A percentile compares a stretch with the other conserved stretches of the same genome.
Conservation (phyloP, 208 protist genomes). For the Wallacemonas collosoma region DNA sequence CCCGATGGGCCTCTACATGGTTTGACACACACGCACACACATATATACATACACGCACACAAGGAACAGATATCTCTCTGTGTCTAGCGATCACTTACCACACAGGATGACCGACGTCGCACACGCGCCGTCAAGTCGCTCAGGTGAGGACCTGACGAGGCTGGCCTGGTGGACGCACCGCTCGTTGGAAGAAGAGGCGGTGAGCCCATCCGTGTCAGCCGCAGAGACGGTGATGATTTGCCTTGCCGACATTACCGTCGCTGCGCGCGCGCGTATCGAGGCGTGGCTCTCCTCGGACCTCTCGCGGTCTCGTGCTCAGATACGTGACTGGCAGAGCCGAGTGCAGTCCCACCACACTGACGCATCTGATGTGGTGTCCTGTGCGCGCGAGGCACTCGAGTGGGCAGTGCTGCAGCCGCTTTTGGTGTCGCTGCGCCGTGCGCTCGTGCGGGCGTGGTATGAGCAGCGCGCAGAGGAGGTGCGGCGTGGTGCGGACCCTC, state of each 20-base stretch:
- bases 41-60: too few species aligned
- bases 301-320: background rate
- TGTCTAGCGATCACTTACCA: too few species aligned
- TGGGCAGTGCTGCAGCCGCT: conserved; percentile 18
- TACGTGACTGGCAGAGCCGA: background rate
- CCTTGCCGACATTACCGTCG: conserved; percentile 17
- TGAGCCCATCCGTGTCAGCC: conserved; percentile 36
- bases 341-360: too few species aligned
- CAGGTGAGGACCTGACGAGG: background rate
- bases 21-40: too few species aligned
- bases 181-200: conserved; percentile 43
- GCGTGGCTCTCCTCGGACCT: background rate
- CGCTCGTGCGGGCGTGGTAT: conserved; percentile 37
- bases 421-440: conserved; percentile 32
- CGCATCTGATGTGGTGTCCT: background rate
- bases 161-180: conserved; percentile 65
- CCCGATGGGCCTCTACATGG: too few species aligned
- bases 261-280: background rate
- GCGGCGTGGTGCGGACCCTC: conserved; percentile 17
- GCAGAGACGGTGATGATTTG: conserved; percentile 31
- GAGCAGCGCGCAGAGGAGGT: conserved; percentile 40
- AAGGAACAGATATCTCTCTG: too few species aligned
- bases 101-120: too few species aligned
- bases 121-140: background rate
- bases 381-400: background rate